A percentile compares a stretch with the other conserved stretches of the same genome.
These are phyloP conservation scores for Cystobasidium slooffiae DNA, from an alignment of 1,284 basidiomycete species.

Conservation along the genomic window DNA sequence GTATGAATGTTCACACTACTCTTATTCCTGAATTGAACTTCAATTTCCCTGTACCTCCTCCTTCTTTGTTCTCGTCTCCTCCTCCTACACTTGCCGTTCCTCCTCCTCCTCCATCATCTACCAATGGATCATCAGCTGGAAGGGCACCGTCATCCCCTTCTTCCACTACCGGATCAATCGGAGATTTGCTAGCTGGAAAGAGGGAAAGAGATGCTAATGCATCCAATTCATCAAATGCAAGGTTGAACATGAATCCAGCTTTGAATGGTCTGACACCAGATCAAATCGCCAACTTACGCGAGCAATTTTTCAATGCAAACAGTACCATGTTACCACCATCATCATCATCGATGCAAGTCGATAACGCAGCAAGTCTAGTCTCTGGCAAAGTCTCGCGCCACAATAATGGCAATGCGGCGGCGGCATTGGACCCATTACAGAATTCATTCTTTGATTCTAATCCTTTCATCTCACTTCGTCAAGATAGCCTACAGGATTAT, in stretches of 20 bases:
- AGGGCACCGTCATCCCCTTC: not conserved
- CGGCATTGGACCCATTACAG: constrained; percentile 45
- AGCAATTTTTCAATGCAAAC: constrained; percentile 43
- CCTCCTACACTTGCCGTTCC: not conserved
- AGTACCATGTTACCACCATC: constrained; percentile 38
- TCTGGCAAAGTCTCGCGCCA: constrained; percentile 1
- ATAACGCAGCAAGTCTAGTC: not conserved
- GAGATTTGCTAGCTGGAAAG: constrained; percentile 36
- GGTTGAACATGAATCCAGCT: constrained; percentile 49
- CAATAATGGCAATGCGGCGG: not conserved
- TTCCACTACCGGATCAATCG: not conserved
- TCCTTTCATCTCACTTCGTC: constrained; percentile 48
- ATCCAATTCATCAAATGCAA: not conserved
- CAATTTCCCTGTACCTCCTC: constrained; percentile 43
- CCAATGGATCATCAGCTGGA: not conserved
- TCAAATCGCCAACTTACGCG: constrained; percentile 46
- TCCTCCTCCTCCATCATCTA: not conserved
- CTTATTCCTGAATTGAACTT: constrained; percentile 50
- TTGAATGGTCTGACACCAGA: constrained; percentile 47
- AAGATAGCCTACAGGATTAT: constrained; percentile 49
- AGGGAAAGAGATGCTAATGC: constrained; percentile 22
- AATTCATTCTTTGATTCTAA: constrained; percentile 51
- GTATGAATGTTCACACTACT: constrained; percentile 74
- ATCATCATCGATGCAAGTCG: constrained; percentile 6
- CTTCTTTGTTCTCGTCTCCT: constrained; percentile 1